Percentiles rank a stretch among this genome's conserved stretches.
phyloP scores from a whole-genome alignment of 805 yeast genomes.

The Kodamaea laetipori region DNA sequence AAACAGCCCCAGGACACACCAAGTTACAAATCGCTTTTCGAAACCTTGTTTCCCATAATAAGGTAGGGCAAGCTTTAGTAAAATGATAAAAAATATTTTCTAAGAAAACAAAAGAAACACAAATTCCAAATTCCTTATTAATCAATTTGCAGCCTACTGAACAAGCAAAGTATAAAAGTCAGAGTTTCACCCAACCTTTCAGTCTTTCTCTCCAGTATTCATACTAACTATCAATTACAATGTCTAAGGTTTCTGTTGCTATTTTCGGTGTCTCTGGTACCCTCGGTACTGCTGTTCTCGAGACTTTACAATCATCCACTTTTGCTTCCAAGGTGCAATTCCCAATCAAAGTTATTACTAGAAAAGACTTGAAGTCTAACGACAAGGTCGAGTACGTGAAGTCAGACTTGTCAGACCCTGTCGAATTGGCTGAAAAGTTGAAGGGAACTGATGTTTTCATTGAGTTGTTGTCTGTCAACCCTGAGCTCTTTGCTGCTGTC shows the following conservation, averaged over 20 bases:
- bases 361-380: slow-evolving; percentile 36
- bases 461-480: slow-evolving; percentile 40
- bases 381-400: slow-evolving; percentile 42
- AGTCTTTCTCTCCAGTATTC: neutral
- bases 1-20: no score
- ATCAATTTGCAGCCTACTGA: no score
- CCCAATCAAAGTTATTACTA: slow-evolving; percentile 56
- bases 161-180: no score
- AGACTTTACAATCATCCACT: slow-evolving; percentile 44
- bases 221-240: neutral
- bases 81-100: neutral
- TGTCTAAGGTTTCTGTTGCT: slow-evolving; percentile 36
- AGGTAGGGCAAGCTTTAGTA: no score
- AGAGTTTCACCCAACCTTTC: no score
- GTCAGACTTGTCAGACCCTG: slow-evolving; percentile 29
- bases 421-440: slow-evolving; percentile 38
- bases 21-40: no score
- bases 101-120: no score
- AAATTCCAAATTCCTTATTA: no score
- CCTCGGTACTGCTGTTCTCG: slow-evolving; percentile 50
- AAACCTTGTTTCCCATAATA: no score
- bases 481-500: slow-evolving; percentile 30
- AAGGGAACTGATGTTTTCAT: slow-evolving; percentile 54
- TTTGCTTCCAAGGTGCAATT: slow-evolving; percentile 44
- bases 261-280: slow-evolving; percentile 55